phyloP scores from a whole-genome alignment of 768 basidiomycete genomes.

The Saitozyma podzolica region DNA sequence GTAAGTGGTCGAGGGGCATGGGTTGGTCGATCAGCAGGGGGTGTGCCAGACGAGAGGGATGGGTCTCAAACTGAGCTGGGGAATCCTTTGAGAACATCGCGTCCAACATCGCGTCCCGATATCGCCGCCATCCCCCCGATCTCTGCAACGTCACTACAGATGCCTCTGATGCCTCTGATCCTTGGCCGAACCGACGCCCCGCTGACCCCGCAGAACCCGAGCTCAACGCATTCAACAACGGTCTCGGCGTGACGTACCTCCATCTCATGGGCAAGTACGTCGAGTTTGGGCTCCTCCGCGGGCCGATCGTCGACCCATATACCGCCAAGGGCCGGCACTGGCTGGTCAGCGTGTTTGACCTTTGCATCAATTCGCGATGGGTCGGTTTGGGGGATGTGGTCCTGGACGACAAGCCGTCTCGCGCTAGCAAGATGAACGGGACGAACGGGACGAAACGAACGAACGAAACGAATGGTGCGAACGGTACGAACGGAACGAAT shows the following conservation, averaged over 20 bases:
- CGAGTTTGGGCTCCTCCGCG: constrained; percentile 29
- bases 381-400: constrained; percentile 29
- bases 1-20: constrained; percentile 13
- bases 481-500: background rate
- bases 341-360: constrained; percentile 26
- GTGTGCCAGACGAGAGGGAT: too few species aligned
- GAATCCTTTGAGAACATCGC: background rate
- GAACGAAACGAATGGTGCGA: background rate
- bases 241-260: constrained; percentile 25
- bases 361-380: constrained; percentile 30
- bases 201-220: constrained; percentile 7
- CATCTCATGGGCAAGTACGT: constrained; percentile 31
- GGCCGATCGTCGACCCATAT: constrained; percentile 33
- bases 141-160: too few species aligned
- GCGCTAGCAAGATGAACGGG: too few species aligned
- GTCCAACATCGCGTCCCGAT: background rate
- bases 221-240: constrained; percentile 35
- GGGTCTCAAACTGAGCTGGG: too few species aligned
- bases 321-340: constrained; percentile 16
- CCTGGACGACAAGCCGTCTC: constrained; percentile 10
- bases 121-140: background rate
- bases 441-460: too few species aligned
- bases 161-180: too few species aligned
- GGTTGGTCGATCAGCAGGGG: background rate
- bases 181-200: too few species aligned